Evolutionary conservation across 2,329 filamentous ascomycete genomes (phyloP), one percentile per base, ranked within the genome.

Genomic region (Aspergillus uvarum): DNA sequence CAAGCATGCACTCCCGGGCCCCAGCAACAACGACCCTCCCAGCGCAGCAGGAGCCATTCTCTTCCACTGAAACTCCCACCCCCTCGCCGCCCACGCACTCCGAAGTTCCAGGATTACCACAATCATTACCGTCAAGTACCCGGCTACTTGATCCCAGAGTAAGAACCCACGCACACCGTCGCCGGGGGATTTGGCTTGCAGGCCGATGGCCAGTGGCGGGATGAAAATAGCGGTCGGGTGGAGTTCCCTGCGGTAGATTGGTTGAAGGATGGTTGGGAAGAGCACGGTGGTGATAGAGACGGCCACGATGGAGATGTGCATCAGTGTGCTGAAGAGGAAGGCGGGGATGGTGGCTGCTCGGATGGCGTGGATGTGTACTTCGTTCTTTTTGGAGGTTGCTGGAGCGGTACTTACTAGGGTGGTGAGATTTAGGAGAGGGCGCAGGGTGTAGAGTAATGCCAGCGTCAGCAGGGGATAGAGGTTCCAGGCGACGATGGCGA

Each of bases 401-500:
- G 32, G 10, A 4, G 48, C 3, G 32, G 14, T 6, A 5, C 4
- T 10, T 5, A 12, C 11, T 4, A 12, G 32, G 5, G 14, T 2
- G 32, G 16, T 16, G 11, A 16, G 14, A 2, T 16, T 12, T 5
- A 35, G 32, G 12, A 35, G 0, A 16, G 11, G 11, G 10, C 11
- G 12, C 1, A 35, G 11, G 12, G 32, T 12, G 32, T 12, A 35
- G 0, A 35, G 32, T 12, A 4, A 5, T 12, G 7, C 7, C 1
- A 38, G 16, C 1, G 48, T 22, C 2, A 58, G 19, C 2, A 52
- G 3, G 2, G 48, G 42, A 44, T 54, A 51, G 19, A 55, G 6
- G n/a, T 58, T 58, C 55, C 55, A 58, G 16, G 24, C 19, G 7
- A 8, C 35, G 16, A 58, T 51, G 21, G 48, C 48, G 47, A 16